Base-by-base conservation (phyloP, 2,329 filamentous ascomycete genomes). In the Aspergillus sp. region DNA sequence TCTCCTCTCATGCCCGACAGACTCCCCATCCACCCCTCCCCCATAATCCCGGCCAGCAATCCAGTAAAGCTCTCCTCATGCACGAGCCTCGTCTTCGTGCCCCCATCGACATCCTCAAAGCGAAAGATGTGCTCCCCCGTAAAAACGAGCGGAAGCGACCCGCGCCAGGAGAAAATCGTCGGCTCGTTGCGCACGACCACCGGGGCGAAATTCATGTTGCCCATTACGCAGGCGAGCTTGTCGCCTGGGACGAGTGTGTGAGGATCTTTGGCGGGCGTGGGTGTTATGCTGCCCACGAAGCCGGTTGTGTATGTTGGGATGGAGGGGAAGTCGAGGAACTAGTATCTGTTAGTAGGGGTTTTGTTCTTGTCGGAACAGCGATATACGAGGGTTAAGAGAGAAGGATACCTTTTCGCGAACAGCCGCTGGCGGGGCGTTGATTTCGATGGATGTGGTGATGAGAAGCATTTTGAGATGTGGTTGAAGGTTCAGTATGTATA, bases 241-340 rank as follows among this genome's bases (percentile, higher is more conserved):
- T 63, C 58, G 11, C 61, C 61, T 19, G 61, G n/a, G 22, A 46
- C 28, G 1, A 63, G 61, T n/a, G 41, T 13, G 1, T 8, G 57
- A 41, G 13, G 50, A 6, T 13, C 38, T 54, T 45, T 19, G 19
- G 23, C 17, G 30, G 31, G 11, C 4, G 25, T 50, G 0, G 58
- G 38, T 2, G 22, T n/a, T 31, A 63, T 61, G 7, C 49, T 46
- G 15, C 28, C 57, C 25, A 63, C 41, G 25, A 63, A 63, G 47
- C 58, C 61, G 9, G 45, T 19, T 13, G 61, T 54, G 49, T 61
- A 63, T 11, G 9, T 51, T 45, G 58, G 34, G 34, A 63, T 43
- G 41, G 58, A 54, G 7, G 54, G 4, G 49, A 63, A 63, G 41
- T 63, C 54, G 34, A 63, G 58, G 46, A 63, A 61, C 61, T 63